These are phyloP conservation scores for Anaeramoeba flamelloides DNA, from an alignment of 78 protist species.

Conservation along the genomic window DNA sequence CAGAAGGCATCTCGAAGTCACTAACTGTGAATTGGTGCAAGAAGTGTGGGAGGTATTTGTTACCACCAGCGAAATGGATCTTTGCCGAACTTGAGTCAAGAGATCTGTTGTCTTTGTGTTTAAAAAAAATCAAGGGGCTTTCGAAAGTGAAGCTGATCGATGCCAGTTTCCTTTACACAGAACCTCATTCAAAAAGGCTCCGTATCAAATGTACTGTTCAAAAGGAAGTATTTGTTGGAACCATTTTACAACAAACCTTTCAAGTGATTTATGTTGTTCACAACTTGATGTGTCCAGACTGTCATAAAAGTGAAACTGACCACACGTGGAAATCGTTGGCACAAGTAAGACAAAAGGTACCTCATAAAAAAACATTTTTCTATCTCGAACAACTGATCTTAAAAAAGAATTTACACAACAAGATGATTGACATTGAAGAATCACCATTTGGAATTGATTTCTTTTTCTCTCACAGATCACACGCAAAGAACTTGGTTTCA, in stretches of 20 bases:
- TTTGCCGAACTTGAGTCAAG: constrained; percentile 60
- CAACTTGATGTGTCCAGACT: constrained; percentile 61
- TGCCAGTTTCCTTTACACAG: constrained; percentile 97
- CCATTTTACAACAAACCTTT: constrained; percentile 54
- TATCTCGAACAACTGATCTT: constrained; percentile 89
- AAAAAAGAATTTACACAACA: constrained; percentile 66
- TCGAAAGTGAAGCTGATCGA: constrained; percentile 72
- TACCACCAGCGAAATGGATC: constrained; percentile 66
- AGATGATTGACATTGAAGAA: constrained; percentile 44
- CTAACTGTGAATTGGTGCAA: constrained; percentile 56
- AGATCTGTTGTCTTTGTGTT: constrained; percentile 74
- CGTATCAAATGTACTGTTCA: constrained; percentile 77
- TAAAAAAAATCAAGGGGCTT: constrained; percentile 20
- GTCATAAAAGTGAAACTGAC: constrained; percentile 65
- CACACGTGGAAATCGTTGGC: constrained; percentile 77
- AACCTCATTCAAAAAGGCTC: constrained; percentile 89
- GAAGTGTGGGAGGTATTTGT: constrained; percentile 67
- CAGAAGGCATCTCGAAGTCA: constrained; percentile 83
- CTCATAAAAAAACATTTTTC: constrained; percentile 82
- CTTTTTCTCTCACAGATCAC: constrained; percentile 39
- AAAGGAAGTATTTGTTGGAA: constrained; percentile 57
- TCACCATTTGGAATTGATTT: constrained; percentile 85
- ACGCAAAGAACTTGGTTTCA: constrained; percentile 1
- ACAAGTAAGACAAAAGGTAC: constrained; percentile 86
- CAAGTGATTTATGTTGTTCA: constrained; percentile 69